Evolutionary conservation across 2,329 filamentous ascomycete genomes (phyloP), one percentile per base, ranked within the genome.

Genomic region (Colletotrichum falcatum): DNA sequence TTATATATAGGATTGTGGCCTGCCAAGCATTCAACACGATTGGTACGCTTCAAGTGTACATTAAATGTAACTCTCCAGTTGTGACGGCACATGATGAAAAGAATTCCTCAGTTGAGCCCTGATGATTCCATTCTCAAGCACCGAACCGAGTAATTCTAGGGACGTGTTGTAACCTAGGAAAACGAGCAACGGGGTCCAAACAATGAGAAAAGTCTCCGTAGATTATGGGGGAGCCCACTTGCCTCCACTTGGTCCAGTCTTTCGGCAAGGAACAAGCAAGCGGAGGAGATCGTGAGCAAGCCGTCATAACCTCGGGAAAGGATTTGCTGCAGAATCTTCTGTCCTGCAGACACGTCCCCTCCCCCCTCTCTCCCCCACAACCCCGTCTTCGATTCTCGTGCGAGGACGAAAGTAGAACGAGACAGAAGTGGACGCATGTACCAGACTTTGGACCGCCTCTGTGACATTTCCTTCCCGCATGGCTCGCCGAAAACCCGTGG

Each of bases 251-350:
- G 64, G 59, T 26, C 55, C 46, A 37, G 18, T 48, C 26, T 58
- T 42, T 23, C 46, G 54, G 64, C 64, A 67, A 63, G 68, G 51
- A 68, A 68, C 37, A 68, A 60, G 68, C 68, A 49, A 46, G 37
- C 28, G 67, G 55, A 48, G 53, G 37, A 63, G 23, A 68, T 70
- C 53, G 64, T 54, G 64, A 68, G 37, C 23, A 16, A 58, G 28
- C 59, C 46, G 46, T 59, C 59, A 39, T 54, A 70, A 70, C 67
- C 64, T 70, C 58, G 67, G 64, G 48, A 70, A 35, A 49, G 64
- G 67, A 67, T 51, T 70, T 54, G 58, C 53, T 70, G 67, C 64
- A 70, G 67, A 70, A 62, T 70, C 67, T 70, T 67, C 46, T 62
- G 67, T 67, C 64, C 59, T 67, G 67, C 67, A 70, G 67, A 70